Evolutionary conservation across 2,329 filamentous ascomycete species (phyloP), one percentile per base, ranked within the genome.

Genomic region (Proliferodiscus dingleyae): DNA sequence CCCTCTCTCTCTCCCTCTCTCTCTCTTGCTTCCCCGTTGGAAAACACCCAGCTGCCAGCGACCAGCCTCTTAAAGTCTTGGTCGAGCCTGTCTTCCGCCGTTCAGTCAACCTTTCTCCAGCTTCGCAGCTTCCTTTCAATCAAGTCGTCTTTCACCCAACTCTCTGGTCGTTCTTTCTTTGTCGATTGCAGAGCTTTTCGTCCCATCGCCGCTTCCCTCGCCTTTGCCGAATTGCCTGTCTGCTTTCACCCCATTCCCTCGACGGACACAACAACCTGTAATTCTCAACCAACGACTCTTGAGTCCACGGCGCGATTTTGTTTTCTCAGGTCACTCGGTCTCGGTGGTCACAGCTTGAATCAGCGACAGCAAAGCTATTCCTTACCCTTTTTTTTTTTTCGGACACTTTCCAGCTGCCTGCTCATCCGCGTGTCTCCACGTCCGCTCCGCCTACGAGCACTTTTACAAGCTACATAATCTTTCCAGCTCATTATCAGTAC

Each of bases 381-480:
- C 21, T 50, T 50, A 52, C 49, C 48, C 50, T 44, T 42, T 42
- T 51, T 49, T 50, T 44, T 44, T 44, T 43, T 51, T 49, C 50
- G 42, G 23, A 47, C 30, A 41, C 38, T 44, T 46, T 53, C 47
- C 49, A 54, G 53, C 41, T 52, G 51, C 57, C 55, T 55, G 52
- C 50, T 56, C 54, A 54, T 54, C 55, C 55, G 55, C 55, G 51
- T 61, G 50, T 50, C 53, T 55, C 50, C 46, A 49, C 51, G 53
- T 55, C 50, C 47, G 50, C 51, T 54, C 51, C 38, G 45, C 50
- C 44, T 39, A 38, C 46, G 53, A 57, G 53, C 46, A 46, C 30
- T 51, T 55, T 54, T 51, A 52, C 55, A 54, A 47, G 9, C 51
- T 55, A 56, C 54, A 57, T 60, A 55, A 57, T 59, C 51, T 51